These are phyloP conservation scores for Yarrowia sp. DNA, from an alignment of 805 yeast genomes.

Conservation along the genomic window DNA sequence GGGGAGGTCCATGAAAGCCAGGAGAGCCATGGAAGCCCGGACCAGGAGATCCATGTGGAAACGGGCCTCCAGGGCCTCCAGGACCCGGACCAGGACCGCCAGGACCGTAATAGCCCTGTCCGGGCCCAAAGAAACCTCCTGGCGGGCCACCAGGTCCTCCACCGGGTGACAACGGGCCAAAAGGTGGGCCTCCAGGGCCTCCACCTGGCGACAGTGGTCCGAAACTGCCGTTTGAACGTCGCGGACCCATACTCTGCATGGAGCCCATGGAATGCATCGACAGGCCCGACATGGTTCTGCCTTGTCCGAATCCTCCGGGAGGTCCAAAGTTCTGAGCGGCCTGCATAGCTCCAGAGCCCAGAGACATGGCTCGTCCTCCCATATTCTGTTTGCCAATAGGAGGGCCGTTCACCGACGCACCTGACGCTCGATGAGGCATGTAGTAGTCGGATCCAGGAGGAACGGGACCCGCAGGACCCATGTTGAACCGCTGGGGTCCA, in stretches of 20 bases:
- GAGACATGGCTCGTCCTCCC: slow-evolving; percentile 16
- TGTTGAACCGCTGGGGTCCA: slow-evolving; percentile 2
- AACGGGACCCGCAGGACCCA: neutral
- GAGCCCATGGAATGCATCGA: slow-evolving; percentile 13
- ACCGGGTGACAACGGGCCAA: neutral
- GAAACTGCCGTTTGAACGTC: slow-evolving; percentile 12
- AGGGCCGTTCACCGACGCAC: neutral
- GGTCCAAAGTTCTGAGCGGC: slow-evolving; percentile 19
- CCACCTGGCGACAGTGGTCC: slow-evolving; percentile 12
- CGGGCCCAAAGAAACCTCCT: neutral
- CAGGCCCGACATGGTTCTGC: slow-evolving; percentile 21
- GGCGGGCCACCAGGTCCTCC: slow-evolving; percentile 4
- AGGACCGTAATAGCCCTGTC: neutral
- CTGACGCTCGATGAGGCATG: slow-evolving; percentile 16
- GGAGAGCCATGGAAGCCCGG: neutral
- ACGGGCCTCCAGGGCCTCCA: neutral
- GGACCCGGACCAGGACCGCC: neutral
- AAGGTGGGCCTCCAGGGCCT: neutral
- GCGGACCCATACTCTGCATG: neutral
- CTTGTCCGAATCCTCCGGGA: slow-evolving; percentile 2
- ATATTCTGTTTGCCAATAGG: neutral
- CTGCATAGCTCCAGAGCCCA: slow-evolving; percentile 24
- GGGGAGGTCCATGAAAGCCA: neutral
- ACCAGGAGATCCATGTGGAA: neutral
- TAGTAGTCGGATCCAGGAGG: slow-evolving; percentile 13